A percentile compares a stretch with the other conserved stretches of the same genome.
Evolutionary conservation across 2,329 filamentous ascomycete genomes (phyloP).

Genomic region (Incumbomyces delicatus): DNA sequence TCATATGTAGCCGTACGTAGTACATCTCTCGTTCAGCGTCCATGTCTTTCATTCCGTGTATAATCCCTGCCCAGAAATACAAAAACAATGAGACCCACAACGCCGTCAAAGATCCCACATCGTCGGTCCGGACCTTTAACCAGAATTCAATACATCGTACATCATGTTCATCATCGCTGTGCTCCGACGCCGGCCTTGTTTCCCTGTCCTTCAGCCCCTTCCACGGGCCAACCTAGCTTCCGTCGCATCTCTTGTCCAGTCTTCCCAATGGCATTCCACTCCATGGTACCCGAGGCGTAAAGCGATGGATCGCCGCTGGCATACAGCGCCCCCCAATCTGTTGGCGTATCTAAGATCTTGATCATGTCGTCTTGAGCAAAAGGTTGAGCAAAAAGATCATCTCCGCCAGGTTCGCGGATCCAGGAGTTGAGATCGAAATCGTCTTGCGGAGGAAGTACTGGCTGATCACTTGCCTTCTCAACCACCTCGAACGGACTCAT

Average conservation of each 20-base stretch:
- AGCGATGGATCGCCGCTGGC: background rate
- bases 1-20: no score
- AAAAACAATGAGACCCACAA: no score
- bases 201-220: background rate
- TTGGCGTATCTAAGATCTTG: background rate
- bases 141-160: no score
- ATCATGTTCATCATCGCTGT: background rate
- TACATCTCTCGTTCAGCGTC: no score
- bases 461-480: background rate
- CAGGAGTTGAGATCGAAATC: conserved; percentile 2
- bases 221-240: conserved; percentile 1
- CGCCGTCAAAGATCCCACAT: no score
- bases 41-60: no score
- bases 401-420: background rate
- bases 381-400: background rate
- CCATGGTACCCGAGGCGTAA: background rate
- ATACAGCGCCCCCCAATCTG: background rate
- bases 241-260: conserved; percentile 2
- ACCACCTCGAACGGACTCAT: background rate
- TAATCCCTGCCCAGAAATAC: no score
- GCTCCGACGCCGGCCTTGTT: background rate
- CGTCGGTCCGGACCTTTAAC: no score
- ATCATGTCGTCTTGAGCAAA: background rate
- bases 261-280: conserved; percentile 5
- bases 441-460: background rate